phyloP scores from a whole-genome alignment of 768 basidiomycete genomes.

The Fibroporia radiculosa region DNA sequence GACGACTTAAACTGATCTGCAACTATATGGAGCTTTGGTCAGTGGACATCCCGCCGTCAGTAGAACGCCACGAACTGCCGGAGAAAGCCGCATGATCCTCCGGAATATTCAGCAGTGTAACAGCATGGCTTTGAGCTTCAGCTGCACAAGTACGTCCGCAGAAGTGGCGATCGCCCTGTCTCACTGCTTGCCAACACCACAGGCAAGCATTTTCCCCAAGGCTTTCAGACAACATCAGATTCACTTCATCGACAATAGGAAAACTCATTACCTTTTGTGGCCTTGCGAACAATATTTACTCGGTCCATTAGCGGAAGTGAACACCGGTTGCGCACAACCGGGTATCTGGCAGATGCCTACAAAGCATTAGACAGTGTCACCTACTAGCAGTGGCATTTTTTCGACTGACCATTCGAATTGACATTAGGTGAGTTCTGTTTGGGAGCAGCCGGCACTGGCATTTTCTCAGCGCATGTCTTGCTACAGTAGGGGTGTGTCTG shows the following conservation, averaged over 20 bases:
- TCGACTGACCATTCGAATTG: not conserved
- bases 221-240: not conserved
- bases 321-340: constrained; percentile 26
- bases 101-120: constrained; percentile 53
- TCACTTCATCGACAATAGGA: constrained; percentile 26
- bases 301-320: constrained; percentile 22
- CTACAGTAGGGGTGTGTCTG: constrained; percentile 29
- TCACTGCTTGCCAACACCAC: constrained; percentile 50
- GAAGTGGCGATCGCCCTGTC: constrained; percentile 52
- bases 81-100: constrained; percentile 53
- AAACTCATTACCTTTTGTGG: constrained; percentile 36
- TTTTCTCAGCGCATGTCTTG: constrained; percentile 50
- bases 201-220: constrained; percentile 41
- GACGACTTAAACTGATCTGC: constrained; percentile 61
- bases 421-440: not conserved
- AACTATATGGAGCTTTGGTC: constrained; percentile 31
- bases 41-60: constrained; percentile 9
- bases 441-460: not conserved
- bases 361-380: constrained; percentile 19
- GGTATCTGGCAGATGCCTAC: constrained; percentile 43
- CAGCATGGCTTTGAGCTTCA: constrained; percentile 46
- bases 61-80: constrained; percentile 38
- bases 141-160: constrained; percentile 49
- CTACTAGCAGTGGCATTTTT: not conserved
- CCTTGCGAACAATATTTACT: constrained; percentile 40